Percentiles rank a stretch among this genome's conserved stretches.
Conservation (phyloP, 129 eudicot species). For the Arctium lappa region DNA sequence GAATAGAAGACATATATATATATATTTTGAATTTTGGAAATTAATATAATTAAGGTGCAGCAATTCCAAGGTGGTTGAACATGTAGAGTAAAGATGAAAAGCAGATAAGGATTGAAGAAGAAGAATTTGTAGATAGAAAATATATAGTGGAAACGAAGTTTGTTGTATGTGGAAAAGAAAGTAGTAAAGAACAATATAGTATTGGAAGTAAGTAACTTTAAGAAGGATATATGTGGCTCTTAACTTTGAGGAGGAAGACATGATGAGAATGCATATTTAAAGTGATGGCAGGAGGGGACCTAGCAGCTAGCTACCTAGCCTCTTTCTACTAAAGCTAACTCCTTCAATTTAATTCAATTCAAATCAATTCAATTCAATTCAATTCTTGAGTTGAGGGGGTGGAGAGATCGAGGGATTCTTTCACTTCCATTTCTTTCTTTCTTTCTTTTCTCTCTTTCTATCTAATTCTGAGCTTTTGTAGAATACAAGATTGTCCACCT, state of each 20-base stretch:
- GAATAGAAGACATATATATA: not conserved
- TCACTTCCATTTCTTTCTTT: not conserved
- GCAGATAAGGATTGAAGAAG: conserved; percentile 34
- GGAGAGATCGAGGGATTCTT: conserved; percentile 33
- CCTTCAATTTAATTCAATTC: not conserved
- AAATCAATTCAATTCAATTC: not conserved
- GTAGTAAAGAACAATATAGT: conserved; percentile 26
- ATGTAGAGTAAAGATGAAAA: conserved; percentile 19
- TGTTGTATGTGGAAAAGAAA: conserved; percentile 39
- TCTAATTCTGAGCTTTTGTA: conserved; percentile 61
- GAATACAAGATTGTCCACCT: conserved; percentile 76
- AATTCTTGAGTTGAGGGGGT: not conserved
- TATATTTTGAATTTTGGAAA: conserved; percentile 6
- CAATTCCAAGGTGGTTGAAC: conserved; percentile 25
- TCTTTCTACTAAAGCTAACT: conserved; percentile 6
- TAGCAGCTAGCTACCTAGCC: too few species aligned
- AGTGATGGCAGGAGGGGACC: conserved; percentile 41
- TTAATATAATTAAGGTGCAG: conserved; percentile 1
- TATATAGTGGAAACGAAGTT: conserved; percentile 34
- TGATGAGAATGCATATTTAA: conserved; percentile 33
- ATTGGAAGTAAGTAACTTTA: conserved; percentile 30
- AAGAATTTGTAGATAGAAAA: conserved; percentile 26
- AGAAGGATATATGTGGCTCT: conserved; percentile 27
- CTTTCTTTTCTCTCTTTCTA: conserved; percentile 20
- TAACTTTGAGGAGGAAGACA: conserved; percentile 31